Percentiles rank a stretch among this genome's conserved stretches.
These are phyloP conservation scores for Colletotrichum sp. DNA, from an alignment of 2,329 filamentous ascomycete genomes.

Conservation along the genomic window DNA sequence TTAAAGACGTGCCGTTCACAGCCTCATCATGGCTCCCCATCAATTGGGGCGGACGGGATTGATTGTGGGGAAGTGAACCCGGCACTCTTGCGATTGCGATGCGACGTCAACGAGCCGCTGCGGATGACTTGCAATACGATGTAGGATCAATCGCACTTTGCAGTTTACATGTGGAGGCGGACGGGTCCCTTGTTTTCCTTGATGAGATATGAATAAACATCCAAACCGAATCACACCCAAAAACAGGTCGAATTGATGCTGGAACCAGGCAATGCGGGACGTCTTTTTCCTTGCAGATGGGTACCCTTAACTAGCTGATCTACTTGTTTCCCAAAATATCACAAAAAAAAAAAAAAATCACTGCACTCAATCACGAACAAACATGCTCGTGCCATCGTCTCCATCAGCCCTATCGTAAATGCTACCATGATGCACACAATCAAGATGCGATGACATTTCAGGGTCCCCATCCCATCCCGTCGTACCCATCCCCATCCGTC, in stretches of 20 bases:
- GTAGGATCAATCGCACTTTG: background rate
- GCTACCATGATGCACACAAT: background rate
- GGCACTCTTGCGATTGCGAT: background rate
- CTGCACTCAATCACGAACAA: background rate
- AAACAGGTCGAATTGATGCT: background rate
- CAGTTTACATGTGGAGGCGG: background rate
- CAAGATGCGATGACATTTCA: background rate
- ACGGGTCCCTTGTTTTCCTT: background rate
- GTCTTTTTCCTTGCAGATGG: background rate
- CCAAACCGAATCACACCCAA: background rate
- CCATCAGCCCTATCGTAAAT: conserved; percentile 3
- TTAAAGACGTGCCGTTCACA: conserved; percentile 32
- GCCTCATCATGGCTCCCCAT: background rate
- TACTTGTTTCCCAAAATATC: background rate
- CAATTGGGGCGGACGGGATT: background rate
- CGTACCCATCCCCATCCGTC: background rate
- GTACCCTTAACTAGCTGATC: background rate
- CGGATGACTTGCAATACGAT: background rate
- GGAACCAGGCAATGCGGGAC: background rate
- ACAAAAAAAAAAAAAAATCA: background rate
- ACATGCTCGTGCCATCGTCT: background rate
- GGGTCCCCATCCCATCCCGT: background rate
- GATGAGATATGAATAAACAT: background rate
- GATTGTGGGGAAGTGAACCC: background rate
- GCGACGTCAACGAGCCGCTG: background rate